These are phyloP conservation scores for Fusarium sororula DNA, from an alignment of 2,329 filamentous ascomycete species.

Conservation along the genomic window DNA sequence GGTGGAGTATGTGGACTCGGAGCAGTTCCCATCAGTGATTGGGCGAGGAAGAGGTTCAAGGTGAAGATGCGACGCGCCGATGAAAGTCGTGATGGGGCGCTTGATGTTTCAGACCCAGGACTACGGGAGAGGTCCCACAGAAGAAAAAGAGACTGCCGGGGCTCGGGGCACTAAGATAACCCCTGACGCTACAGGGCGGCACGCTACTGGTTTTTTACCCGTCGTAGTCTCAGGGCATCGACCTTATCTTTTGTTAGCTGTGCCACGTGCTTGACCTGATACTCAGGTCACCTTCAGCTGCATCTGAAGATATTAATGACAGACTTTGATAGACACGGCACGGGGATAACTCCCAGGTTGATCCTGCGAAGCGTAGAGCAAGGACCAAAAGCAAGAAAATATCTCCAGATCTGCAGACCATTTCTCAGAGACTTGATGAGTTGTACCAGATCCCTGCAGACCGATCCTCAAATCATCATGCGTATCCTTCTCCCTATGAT, in stretches of 20 bases:
- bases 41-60: slow-evolving; percentile 25
- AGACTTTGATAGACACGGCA: not conserved
- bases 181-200: slow-evolving; percentile 26
- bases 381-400: not conserved
- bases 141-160: slow-evolving; percentile 21
- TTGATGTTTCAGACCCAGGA: slow-evolving; percentile 41
- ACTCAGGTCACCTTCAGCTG: slow-evolving; percentile 7
- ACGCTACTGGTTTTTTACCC: not conserved
- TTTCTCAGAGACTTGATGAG: not conserved
- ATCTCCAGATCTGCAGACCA: slow-evolving; percentile 11
- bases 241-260: slow-evolving; percentile 13
- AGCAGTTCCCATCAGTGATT: slow-evolving; percentile 29
- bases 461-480: slow-evolving; percentile 27
- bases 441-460: slow-evolving; percentile 26
- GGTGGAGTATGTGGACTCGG: slow-evolving; percentile 32
- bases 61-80: slow-evolving; percentile 41
- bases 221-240: slow-evolving; percentile 17
- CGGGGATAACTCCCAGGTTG: not conserved
- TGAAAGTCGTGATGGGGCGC: slow-evolving; percentile 37
- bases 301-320: not conserved
- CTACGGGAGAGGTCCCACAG: not conserved
- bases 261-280: slow-evolving; percentile 29
- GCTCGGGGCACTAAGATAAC: not conserved
- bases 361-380: not conserved
- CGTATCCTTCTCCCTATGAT: slow-evolving; percentile 2